Evolutionary conservation across 768 basidiomycete genomes (phyloP).

Genomic region (Chalciporus sphaerocephalus): DNA sequence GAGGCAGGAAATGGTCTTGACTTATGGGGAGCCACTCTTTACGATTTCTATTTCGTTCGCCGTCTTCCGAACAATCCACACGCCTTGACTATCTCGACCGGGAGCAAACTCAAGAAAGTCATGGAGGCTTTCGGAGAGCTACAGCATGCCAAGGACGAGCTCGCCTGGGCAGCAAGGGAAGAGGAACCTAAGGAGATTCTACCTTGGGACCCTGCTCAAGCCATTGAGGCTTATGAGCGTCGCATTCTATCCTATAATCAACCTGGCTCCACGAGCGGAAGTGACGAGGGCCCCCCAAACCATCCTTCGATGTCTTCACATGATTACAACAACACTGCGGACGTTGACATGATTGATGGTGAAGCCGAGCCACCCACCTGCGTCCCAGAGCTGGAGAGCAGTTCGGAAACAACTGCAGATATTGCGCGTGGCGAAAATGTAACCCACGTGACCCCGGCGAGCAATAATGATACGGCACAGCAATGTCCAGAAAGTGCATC

Average conservation of each 20-base stretch:
- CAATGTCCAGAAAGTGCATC: neutral
- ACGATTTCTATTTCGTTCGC: slow-evolving; percentile 25
- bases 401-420: neutral
- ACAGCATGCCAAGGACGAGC: slow-evolving; percentile 12
- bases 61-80: neutral
- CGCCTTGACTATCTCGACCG: slow-evolving; percentile 8
- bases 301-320: neutral
- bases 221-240: slow-evolving; percentile 8
- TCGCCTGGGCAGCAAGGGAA: slow-evolving; percentile 21
- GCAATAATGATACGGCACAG: neutral
- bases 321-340: neutral
- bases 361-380: too few relatives aligned
- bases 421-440: neutral
- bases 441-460: neutral
- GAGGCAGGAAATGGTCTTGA: slow-evolving; percentile 17
- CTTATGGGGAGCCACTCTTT: slow-evolving; percentile 28
- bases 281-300: neutral
- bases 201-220: slow-evolving; percentile 14
- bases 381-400: neutral
- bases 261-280: neutral
- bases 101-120: slow-evolving; percentile 21
- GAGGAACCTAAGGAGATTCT: slow-evolving; percentile 17
- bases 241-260: neutral
- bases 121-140: slow-evolving; percentile 20
- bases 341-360: neutral